Percentiles rank a stretch among this genome's conserved stretches.
These are phyloP conservation scores for Pseudogymnoascus sp. DNA, from an alignment of 2,329 filamentous ascomycete genomes.

Conservation along the genomic window DNA sequence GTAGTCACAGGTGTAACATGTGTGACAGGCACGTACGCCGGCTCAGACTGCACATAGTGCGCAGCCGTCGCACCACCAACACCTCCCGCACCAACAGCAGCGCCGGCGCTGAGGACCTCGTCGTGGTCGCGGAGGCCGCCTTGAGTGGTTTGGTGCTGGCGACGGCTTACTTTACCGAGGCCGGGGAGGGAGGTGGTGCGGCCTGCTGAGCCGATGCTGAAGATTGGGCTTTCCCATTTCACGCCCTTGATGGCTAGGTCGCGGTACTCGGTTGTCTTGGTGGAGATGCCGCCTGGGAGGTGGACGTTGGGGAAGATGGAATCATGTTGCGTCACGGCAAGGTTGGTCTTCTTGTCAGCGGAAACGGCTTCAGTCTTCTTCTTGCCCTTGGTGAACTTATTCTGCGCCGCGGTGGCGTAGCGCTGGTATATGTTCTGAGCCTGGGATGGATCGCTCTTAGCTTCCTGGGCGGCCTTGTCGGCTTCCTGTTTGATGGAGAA, in stretches of 20 bases:
- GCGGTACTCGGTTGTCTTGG: conserved; percentile 90
- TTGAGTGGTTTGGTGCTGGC: conserved; percentile 29
- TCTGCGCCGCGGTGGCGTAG: conserved; percentile 68
- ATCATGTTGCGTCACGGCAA: conserved; percentile 79
- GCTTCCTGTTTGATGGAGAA: conserved; percentile 79
- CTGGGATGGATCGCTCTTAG: conserved; percentile 60
- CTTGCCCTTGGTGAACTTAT: conserved; percentile 65
- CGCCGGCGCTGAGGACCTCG: not conserved
- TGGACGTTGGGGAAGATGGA: conserved; percentile 85
- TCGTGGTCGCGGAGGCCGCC: conserved; percentile 19
- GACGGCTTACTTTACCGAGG: conserved; percentile 44
- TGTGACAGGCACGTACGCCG: not conserved
- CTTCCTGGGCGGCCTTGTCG: conserved; percentile 58
- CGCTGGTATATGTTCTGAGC: conserved; percentile 77
- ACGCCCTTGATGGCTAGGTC: conserved; percentile 81
- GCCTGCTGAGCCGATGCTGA: conserved; percentile 71
- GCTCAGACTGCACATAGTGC: not conserved
- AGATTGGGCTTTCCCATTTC: conserved; percentile 90
- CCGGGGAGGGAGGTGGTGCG: conserved; percentile 64
- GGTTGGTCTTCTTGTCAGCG: conserved; percentile 66
- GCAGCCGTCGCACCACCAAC: not conserved
- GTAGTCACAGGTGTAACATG: not conserved
- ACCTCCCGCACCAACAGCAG: not conserved
- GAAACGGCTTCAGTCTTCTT: conserved; percentile 63
- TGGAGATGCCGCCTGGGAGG: conserved; percentile 79